phyloP scores from a whole-genome alignment of 1,139 yeast genomes.

The Magnusiomyces suaveolens region DNA sequence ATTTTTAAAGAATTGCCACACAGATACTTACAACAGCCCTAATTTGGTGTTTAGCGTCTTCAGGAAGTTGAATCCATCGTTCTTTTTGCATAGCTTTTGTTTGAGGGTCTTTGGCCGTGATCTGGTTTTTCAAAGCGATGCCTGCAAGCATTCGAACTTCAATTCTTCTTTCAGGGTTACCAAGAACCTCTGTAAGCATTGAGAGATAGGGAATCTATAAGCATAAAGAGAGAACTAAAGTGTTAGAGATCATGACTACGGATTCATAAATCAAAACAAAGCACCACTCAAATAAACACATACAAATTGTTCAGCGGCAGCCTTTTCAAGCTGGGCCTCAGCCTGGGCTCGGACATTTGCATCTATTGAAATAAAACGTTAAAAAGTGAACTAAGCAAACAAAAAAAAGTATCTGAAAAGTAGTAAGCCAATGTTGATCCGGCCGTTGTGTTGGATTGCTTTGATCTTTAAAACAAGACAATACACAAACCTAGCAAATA shows the following conservation, averaged over 20 bases:
- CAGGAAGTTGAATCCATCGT: slow-evolving; percentile 55
- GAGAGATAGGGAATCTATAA: slow-evolving; percentile 47
- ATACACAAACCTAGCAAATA: neutral
- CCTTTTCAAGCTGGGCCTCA: slow-evolving; percentile 63
- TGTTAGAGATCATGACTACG: neutral
- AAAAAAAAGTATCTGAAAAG: neutral
- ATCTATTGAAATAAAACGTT: slow-evolving; percentile 30
- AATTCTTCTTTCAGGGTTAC: slow-evolving; percentile 52
- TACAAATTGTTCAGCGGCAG: slow-evolving; percentile 66
- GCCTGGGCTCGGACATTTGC: slow-evolving; percentile 67
- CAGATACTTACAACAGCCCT: slow-evolving; percentile 34
- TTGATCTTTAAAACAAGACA: neutral
- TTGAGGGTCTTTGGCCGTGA: slow-evolving; percentile 48
- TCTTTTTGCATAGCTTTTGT: slow-evolving; percentile 27
- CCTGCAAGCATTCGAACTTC: slow-evolving; percentile 94
- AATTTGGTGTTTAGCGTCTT: slow-evolving; percentile 48
- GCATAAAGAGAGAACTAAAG: neutral
- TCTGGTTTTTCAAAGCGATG: slow-evolving; percentile 74
- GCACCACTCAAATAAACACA: neutral
- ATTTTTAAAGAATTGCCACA: neutral
- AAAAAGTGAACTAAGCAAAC: neutral
- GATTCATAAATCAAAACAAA: neutral
- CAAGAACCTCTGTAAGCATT: slow-evolving; percentile 62
- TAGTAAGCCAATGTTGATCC: neutral
- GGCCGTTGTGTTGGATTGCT: neutral